phyloP scores from a whole-genome alignment of 495 filamentous ascomycete species.

The Penicillium psychrofluorescens region DNA sequence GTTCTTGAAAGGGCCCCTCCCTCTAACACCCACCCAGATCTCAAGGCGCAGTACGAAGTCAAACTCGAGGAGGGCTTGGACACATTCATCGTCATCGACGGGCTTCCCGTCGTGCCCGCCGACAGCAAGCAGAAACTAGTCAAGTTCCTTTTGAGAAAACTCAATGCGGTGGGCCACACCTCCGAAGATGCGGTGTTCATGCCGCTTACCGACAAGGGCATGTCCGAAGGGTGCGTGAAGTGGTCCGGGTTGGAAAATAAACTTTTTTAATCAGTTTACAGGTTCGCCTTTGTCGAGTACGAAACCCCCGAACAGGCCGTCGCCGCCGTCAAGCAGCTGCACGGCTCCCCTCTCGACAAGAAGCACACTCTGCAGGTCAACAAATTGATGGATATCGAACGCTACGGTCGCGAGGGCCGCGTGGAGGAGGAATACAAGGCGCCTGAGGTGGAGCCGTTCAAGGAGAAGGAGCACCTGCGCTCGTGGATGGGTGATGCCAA shows the following conservation, averaged over 20 bases:
- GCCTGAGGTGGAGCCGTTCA: slow-evolving; percentile 70
- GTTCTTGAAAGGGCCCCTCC: slow-evolving; percentile 10
- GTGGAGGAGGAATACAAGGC: slow-evolving; percentile 83
- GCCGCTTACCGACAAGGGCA: slow-evolving; percentile 76
- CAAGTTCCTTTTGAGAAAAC: slow-evolving; percentile 89
- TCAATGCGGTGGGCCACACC: slow-evolving; percentile 74
- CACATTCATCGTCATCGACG: slow-evolving; percentile 91
- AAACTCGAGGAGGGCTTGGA: slow-evolving; percentile 93
- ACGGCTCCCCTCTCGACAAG: slow-evolving; percentile 81
- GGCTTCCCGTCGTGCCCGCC: slow-evolving; percentile 75
- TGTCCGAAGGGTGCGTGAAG: slow-evolving; percentile 68
- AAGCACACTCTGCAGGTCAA: slow-evolving; percentile 92
- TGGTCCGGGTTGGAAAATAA: not conserved
- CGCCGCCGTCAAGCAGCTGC: slow-evolving; percentile 77
- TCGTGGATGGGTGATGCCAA: slow-evolving; percentile 84
- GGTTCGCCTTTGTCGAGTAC: slow-evolving; percentile 94
- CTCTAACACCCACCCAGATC: slow-evolving; percentile 48
- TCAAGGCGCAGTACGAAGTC: slow-evolving; percentile 87
- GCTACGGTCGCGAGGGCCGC: slow-evolving; percentile 88
- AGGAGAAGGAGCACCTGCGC: slow-evolving; percentile 88
- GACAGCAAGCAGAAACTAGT: slow-evolving; percentile 83
- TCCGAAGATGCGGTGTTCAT: slow-evolving; percentile 85
- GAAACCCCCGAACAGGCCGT: slow-evolving; percentile 85
- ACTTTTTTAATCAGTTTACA: slow-evolving; percentile 21
- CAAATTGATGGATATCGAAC: slow-evolving; percentile 95